A percentile compares a stretch with the other conserved stretches of the same genome.
These are phyloP conservation scores for Boletus sensibilis DNA, from an alignment of 768 basidiomycete species.

Conservation along the genomic window DNA sequence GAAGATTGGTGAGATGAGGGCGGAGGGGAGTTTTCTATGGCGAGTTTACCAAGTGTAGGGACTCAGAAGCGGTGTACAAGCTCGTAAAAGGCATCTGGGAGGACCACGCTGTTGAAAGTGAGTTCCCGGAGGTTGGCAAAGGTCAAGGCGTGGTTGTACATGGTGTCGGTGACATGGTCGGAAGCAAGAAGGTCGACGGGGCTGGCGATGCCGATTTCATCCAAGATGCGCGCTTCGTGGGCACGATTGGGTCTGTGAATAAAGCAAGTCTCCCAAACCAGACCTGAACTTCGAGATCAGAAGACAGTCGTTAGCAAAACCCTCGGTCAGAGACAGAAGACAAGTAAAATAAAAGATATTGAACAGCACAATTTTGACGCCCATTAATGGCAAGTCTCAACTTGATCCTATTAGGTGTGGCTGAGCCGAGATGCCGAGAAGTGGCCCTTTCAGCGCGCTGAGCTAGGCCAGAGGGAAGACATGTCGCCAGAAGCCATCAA, in stretches of 20 bases:
- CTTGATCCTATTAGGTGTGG: too few species aligned
- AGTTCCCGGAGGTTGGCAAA: slow-evolving; percentile 41
- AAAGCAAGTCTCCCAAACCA: too few species aligned
- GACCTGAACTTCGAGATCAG: too few species aligned
- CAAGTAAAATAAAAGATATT: neutral
- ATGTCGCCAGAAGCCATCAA: too few species aligned
- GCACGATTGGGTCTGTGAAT: slow-evolving; percentile 19
- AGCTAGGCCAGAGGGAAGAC: too few species aligned
- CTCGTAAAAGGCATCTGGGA: slow-evolving; percentile 36
- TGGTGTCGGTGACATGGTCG: slow-evolving; percentile 12
- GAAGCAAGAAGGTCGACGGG: slow-evolving; percentile 25
- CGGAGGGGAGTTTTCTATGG: slow-evolving; percentile 36
- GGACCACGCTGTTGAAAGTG: slow-evolving; percentile 36
- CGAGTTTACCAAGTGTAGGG: slow-evolving; percentile 38
- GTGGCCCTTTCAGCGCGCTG: too few species aligned
- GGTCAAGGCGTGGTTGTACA: slow-evolving; percentile 17
- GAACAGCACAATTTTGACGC: neutral
- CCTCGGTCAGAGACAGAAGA: too few species aligned
- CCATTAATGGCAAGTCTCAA: too few species aligned
- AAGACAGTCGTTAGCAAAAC: too few species aligned
- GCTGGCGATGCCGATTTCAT: slow-evolving; percentile 18
- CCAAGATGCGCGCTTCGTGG: slow-evolving; percentile 29
- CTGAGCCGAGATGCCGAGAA: too few species aligned
- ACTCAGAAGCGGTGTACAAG: slow-evolving; percentile 40
- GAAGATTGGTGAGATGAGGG: slow-evolving; percentile 16